Conservation (phyloP, 306 rosid genomes). For the Cercis canadensis region DNA sequence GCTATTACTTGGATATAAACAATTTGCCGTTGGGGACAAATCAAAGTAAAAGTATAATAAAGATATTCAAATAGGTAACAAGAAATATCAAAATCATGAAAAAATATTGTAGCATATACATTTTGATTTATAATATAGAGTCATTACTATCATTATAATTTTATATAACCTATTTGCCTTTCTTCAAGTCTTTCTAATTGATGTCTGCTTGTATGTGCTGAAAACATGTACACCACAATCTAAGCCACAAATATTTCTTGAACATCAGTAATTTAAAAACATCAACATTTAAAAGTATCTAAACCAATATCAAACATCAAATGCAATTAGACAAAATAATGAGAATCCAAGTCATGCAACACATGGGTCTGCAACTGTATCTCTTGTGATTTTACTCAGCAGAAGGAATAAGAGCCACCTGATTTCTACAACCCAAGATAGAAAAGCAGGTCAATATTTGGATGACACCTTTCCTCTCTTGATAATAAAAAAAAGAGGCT, state of each 20-base stretch:
- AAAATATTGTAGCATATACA: conserved; percentile 8
- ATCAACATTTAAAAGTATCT: background rate
- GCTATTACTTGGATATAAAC: background rate
- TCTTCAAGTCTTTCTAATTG: too few relatives aligned
- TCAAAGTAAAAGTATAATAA: background rate
- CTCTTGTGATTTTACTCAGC: conserved; percentile 15
- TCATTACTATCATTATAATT: background rate
- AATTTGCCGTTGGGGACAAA: background rate
- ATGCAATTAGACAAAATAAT: background rate
- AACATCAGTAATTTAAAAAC: conserved; percentile 13
- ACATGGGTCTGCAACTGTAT: conserved; percentile 1
- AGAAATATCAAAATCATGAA: background rate
- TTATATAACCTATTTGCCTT: conserved; percentile 8
- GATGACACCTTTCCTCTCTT: background rate
- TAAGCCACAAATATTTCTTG: background rate
- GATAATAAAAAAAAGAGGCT: too few relatives aligned
- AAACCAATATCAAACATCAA: conserved; percentile 4
- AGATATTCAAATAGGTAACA: background rate
- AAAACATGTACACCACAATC: conserved; percentile 24
- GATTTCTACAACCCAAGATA: conserved; percentile 9
- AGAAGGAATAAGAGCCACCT: conserved; percentile 9
- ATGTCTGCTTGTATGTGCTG: background rate
- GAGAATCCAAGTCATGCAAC: background rate
- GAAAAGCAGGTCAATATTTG: background rate
- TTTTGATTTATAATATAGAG: background rate